Evolutionary conservation across 2,329 filamentous ascomycete species (phyloP), one percentile per base, ranked within the genome.

Genomic region (Ophiosphaerella korrae): DNA sequence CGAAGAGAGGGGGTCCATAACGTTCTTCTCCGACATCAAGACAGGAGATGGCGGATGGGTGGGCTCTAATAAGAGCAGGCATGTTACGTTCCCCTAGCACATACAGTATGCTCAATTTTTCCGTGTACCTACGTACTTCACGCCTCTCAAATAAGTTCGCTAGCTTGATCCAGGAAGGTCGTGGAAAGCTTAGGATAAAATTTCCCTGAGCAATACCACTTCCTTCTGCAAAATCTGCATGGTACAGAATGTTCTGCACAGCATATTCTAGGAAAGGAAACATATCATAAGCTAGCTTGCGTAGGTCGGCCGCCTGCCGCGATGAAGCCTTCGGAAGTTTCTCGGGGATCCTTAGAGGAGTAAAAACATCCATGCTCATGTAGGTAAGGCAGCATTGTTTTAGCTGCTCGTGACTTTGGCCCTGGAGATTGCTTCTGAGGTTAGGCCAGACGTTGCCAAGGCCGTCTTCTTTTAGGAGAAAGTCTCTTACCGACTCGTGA

Each of bases 241-340:
- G 78, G 32, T 59, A 42, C 11, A 81, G 63, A 6, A 79, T 13
- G 77, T 77, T 65, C 6, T 63, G 49, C 24, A 73, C 60, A n/a
- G 78, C 73, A 56, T 82, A 81, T 44, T 74, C 53, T 7, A 84
- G 64, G 46, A 84, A 81, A 1, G 79, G 76, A 52, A 73, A 78
- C 24, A 58, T 53, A 3, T 39, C 14, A 24, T 16, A 52, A 21
- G 64, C 55, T 34, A 31, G 38, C 26, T 49, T 47, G 42, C 49
- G 48, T 4, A 53, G 6, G 42, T 33, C 45, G 50, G 29, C 41
- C 18, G 52, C 54, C 39, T 52, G 13, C 33, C 3, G 36, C n/a
- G 31, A 47, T 47, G 37, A 50, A 32, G 50, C 56, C 21, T 52
- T 57, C 12, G 36, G 48, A 6, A 29, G 26, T 3, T 9, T 11